Conservation (phyloP, 148 eudicot genomes). For the Fagopyrum homotropicum region DNA sequence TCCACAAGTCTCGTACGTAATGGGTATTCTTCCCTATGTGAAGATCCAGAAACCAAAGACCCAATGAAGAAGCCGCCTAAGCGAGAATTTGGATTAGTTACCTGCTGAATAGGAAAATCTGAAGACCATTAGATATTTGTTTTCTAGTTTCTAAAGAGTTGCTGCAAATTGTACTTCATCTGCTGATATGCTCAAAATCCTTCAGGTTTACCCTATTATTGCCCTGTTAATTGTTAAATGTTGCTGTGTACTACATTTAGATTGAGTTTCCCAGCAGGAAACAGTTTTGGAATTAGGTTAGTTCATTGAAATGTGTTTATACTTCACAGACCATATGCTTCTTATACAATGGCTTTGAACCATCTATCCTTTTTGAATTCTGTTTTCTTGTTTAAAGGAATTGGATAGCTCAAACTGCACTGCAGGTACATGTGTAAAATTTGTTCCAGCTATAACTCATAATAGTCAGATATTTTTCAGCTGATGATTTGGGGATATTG, state of each 20-base stretch:
- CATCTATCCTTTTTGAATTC: background rate
- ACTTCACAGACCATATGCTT: background rate
- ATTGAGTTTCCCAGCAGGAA: constrained; percentile 11
- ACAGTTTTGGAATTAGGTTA: constrained; percentile 23
- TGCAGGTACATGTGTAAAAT: background rate
- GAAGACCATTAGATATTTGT: constrained; percentile 6
- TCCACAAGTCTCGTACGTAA: constrained; percentile 49
- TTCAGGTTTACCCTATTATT: background rate
- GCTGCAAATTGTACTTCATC: constrained; percentile 29
- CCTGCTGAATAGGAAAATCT: constrained; percentile 14
- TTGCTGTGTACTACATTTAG: constrained; percentile 24
- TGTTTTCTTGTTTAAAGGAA: background rate
- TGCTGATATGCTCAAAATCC: background rate
- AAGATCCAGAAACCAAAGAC: constrained; percentile 73
- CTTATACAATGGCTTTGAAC: background rate
- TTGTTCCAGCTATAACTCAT: background rate
- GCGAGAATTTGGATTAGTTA: background rate
- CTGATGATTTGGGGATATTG: too few species aligned
- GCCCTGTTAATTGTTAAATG: background rate
- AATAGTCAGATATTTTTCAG: too few species aligned
- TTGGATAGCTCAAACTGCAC: background rate
- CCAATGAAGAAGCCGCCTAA: constrained; percentile 34
- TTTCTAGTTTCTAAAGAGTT: background rate
- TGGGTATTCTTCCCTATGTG: constrained; percentile 72
- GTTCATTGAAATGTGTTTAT: constrained; percentile 12